phyloP scores from a whole-genome alignment of 164 flowering plant species.

The Buxus sempervirens region DNA sequence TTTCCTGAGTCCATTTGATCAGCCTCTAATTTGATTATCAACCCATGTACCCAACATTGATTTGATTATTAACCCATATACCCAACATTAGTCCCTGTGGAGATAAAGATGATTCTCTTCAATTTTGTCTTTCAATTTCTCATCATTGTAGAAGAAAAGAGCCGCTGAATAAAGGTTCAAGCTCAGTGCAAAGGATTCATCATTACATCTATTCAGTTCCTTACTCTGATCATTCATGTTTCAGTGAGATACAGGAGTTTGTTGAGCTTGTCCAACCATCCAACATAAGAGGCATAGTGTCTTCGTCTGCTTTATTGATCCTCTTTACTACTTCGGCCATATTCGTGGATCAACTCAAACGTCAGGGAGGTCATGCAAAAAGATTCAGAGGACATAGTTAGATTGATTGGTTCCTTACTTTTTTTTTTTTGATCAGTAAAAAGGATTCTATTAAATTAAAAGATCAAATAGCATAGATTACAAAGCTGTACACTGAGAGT shows the following conservation, averaged over 20 bases:
- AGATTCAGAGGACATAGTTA: slow-evolving; percentile 21
- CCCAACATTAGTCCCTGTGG: slow-evolving; percentile 26
- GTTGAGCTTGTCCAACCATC: slow-evolving; percentile 58
- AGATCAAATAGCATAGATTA: too few species aligned
- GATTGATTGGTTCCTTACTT: too few species aligned
- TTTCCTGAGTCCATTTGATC: too few species aligned
- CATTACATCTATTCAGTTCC: slow-evolving; percentile 54
- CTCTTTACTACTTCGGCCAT: slow-evolving; percentile 56
- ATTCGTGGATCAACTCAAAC: slow-evolving; percentile 37
- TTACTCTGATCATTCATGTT: slow-evolving; percentile 88
- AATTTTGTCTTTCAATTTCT: too few species aligned
- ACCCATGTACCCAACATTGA: too few species aligned
- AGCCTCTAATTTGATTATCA: too few species aligned
- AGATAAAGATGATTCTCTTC: slow-evolving; percentile 26
- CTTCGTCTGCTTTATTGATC: slow-evolving; percentile 66
- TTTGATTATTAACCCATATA: too few species aligned
- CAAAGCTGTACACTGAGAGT: too few species aligned
- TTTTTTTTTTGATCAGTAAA: too few species aligned
- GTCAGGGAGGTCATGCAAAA: slow-evolving; percentile 15
- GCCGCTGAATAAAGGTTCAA: slow-evolving; percentile 16
- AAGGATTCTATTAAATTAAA: too few species aligned
- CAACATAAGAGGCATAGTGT: slow-evolving; percentile 65
- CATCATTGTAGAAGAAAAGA: slow-evolving; percentile 7
- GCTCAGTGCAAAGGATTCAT: slow-evolving; percentile 31
- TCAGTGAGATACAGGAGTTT: slow-evolving; percentile 59